Evolutionary conservation across 331 rosid species (phyloP).

Genomic region (Cucumis variabilis): DNA sequence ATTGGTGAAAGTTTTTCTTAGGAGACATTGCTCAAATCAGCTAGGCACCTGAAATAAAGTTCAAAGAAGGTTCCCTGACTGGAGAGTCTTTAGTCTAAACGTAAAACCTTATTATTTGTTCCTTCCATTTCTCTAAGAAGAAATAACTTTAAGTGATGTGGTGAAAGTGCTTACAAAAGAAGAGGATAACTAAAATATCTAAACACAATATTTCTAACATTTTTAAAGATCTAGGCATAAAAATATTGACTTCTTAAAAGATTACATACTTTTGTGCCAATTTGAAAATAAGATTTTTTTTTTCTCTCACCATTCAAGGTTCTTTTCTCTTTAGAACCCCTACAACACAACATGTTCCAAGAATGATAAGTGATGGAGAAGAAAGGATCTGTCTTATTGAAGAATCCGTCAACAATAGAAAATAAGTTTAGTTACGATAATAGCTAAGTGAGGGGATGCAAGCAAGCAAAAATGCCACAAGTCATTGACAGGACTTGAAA

Average conservation of each 20-base stretch:
- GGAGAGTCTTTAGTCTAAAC: not conserved
- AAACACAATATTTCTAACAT: constrained; percentile 2
- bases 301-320: not conserved
- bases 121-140: not conserved
- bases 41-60: not conserved
- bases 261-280: not conserved
- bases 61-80: constrained; percentile 16
- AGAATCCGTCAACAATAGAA: constrained; percentile 6
- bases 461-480: not conserved
- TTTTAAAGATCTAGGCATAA: not conserved
- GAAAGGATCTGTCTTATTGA: not conserved
- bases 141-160: not conserved
- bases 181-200: not conserved
- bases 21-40: not conserved
- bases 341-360: not conserved
- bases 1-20: not conserved
- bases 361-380: not conserved
- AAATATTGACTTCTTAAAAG: not conserved
- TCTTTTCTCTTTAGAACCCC: constrained; percentile 10
- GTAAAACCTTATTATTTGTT: not conserved
- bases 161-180: not conserved
- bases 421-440: not conserved
- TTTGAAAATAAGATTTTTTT: not conserved
- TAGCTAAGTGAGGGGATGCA: not conserved
- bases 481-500: not conserved